These are phyloP conservation scores for Durotheca rogersii DNA, from an alignment of 495 filamentous ascomycete genomes.

Conservation along the genomic window DNA sequence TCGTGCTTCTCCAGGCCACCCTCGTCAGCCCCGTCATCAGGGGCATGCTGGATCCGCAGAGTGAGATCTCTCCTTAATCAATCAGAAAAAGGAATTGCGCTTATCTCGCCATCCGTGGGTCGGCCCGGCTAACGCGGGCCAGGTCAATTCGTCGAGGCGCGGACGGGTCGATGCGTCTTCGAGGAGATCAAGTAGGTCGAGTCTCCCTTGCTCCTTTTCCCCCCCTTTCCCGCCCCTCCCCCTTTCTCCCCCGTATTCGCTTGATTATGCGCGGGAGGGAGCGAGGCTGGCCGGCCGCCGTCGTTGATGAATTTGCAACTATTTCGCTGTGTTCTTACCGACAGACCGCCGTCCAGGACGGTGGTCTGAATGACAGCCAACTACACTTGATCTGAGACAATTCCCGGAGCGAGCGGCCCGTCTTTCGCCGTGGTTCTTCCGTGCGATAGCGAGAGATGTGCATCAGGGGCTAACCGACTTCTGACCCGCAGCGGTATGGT, in stretches of 20 bases:
- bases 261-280: too few species aligned
- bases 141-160: constrained; percentile 73
- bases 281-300: neutral
- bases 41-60: constrained; percentile 79
- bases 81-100: too few species aligned
- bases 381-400: constrained; percentile 63
- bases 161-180: constrained; percentile 64
- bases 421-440: constrained; percentile 4
- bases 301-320: constrained; percentile 44
- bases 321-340: constrained; percentile 44
- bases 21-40: constrained; percentile 74
- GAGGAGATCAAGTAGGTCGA: constrained; percentile 68
- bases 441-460: neutral
- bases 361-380: constrained; percentile 48
- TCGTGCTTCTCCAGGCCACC: constrained; percentile 75
- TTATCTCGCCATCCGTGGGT: neutral
- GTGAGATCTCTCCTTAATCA: constrained; percentile 46
- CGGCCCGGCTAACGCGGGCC: constrained; percentile 16
- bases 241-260: neutral
- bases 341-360: constrained; percentile 37
- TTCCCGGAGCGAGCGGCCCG: too few species aligned
- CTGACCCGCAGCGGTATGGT: constrained; percentile 70
- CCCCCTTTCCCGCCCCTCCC: neutral
- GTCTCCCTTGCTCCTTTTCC: constrained; percentile 2
- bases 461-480: constrained; percentile 18